A percentile compares a stretch with the other conserved stretches of the same genome.
phyloP scores from a whole-genome alignment of 2,329 filamentous ascomycete species.

The Pyricularia grisea region DNA sequence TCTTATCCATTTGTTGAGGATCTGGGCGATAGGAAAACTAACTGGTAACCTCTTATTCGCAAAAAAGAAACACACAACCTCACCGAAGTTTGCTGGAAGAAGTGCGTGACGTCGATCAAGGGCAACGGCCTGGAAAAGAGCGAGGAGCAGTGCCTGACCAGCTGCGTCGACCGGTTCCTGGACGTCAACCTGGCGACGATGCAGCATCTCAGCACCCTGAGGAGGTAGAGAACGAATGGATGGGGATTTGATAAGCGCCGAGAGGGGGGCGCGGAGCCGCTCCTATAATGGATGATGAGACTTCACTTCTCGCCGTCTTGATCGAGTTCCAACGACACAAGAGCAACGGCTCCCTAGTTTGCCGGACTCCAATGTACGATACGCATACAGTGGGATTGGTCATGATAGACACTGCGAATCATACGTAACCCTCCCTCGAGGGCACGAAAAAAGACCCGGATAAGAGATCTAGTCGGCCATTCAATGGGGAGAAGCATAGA shows the following conservation, averaged over 20 bases:
- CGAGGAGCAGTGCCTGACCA: slow-evolving; percentile 78
- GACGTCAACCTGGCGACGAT: slow-evolving; percentile 82
- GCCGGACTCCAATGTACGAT: neutral
- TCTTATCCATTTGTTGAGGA: neutral
- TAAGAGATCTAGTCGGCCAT: neutral
- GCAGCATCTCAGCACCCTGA: slow-evolving; percentile 65
- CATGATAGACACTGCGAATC: neutral
- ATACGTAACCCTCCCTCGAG: neutral
- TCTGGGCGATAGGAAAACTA: too few species aligned
- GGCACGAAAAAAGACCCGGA: neutral
- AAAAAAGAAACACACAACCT: slow-evolving; percentile 42
- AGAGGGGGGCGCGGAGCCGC: neutral
- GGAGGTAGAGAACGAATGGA: slow-evolving; percentile 13
- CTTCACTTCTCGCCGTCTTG: neutral
- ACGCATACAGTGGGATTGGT: neutral
- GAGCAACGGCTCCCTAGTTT: neutral
- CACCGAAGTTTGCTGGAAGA: slow-evolving; percentile 82
- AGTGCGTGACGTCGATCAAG: slow-evolving; percentile 76
- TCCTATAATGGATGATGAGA: neutral
- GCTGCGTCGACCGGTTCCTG: slow-evolving; percentile 91
- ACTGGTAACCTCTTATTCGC: neutral
- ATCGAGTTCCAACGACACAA: neutral
- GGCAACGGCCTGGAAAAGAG: slow-evolving; percentile 61
- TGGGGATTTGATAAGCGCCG: neutral
- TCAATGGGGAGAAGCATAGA: neutral